phyloP scores from a whole-genome alignment of 176 grass and related monocot genomes.

The Cymbopogon citratus region DNA sequence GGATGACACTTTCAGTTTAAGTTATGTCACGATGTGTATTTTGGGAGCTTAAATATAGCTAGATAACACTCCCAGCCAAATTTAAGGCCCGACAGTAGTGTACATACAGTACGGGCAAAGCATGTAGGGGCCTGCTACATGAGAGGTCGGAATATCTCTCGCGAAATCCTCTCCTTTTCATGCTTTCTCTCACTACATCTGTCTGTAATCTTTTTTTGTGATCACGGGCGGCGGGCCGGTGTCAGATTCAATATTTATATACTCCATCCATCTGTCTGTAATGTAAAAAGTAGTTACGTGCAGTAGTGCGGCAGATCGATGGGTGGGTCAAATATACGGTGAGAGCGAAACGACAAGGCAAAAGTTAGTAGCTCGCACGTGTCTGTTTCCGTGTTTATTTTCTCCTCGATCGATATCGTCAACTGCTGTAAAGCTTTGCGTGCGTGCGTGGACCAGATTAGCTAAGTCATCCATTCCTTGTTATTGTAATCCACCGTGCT shows the following conservation, averaged over 20 bases:
- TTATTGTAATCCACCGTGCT: background rate
- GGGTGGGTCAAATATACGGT: background rate
- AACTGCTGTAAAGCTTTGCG: background rate
- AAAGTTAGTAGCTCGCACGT: conserved; percentile 17
- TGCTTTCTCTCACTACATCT: background rate
- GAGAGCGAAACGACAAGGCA: background rate
- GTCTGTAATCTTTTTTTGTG: background rate
- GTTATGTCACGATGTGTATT: too few relatives aligned
- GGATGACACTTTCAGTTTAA: too few relatives aligned
- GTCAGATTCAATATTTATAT: background rate
- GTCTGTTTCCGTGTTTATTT: background rate
- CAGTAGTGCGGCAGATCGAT: background rate
- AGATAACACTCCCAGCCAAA: too few relatives aligned
- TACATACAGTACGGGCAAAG: too few relatives aligned
- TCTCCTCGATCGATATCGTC: too few relatives aligned
- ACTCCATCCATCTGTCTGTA: background rate
- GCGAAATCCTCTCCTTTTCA: conserved; percentile 15
- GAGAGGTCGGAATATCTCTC: conserved; percentile 13
- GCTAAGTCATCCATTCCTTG: background rate
- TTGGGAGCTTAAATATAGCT: too few relatives aligned
- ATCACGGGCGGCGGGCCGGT: background rate
- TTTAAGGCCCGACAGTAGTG: too few relatives aligned
- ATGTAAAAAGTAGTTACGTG: background rate
- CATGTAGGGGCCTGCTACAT: background rate
- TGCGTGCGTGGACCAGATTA: background rate